A percentile compares a stretch with the other conserved stretches of the same genome.
These are phyloP conservation scores for Bryoglossum gracile DNA, from an alignment of 495 filamentous ascomycete genomes.

Conservation along the genomic window DNA sequence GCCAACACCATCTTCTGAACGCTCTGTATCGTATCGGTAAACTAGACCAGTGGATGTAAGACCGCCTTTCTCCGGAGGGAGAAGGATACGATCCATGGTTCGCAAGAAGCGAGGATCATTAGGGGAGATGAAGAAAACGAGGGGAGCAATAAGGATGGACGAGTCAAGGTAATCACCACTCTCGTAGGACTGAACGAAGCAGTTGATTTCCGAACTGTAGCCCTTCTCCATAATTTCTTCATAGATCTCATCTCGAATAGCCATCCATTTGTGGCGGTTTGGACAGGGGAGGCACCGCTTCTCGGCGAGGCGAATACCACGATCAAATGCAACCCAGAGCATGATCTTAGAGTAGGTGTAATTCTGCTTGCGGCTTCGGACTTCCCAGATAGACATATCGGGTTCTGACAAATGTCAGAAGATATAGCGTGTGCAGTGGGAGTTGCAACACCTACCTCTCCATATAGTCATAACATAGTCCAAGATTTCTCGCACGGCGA, in stretches of 20 bases:
- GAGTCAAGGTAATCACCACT: slow-evolving; percentile 58
- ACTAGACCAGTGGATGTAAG: slow-evolving; percentile 63
- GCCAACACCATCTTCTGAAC: slow-evolving; percentile 48
- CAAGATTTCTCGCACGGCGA: slow-evolving; percentile 51
- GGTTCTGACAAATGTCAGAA: slow-evolving; percentile 35
- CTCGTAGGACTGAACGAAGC: slow-evolving; percentile 68
- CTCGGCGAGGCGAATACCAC: slow-evolving; percentile 60
- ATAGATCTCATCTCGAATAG: slow-evolving; percentile 54
- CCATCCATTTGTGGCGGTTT: slow-evolving; percentile 54
- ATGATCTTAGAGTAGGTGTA: slow-evolving; percentile 70
- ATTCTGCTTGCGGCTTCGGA: slow-evolving; percentile 62
- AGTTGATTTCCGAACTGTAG: slow-evolving; percentile 55
- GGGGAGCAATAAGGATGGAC: slow-evolving; percentile 61
- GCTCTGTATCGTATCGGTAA: slow-evolving; percentile 60
- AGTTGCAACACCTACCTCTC: slow-evolving; percentile 27
- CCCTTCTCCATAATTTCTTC: slow-evolving; percentile 66
- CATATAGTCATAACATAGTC: slow-evolving; percentile 49
- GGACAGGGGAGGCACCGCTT: slow-evolving; percentile 65
- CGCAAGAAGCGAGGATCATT: slow-evolving; percentile 65
- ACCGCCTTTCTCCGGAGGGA: slow-evolving; percentile 62
- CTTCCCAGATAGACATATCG: slow-evolving; percentile 77
- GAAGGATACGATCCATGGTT: slow-evolving; percentile 60
- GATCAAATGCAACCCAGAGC: slow-evolving; percentile 71
- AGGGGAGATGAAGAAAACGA: slow-evolving; percentile 68
- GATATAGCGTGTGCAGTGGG: no score